Base-by-base conservation (phyloP, 371 early-diverging fungal species). In the Apophysomyces trapeziformis region DNA sequence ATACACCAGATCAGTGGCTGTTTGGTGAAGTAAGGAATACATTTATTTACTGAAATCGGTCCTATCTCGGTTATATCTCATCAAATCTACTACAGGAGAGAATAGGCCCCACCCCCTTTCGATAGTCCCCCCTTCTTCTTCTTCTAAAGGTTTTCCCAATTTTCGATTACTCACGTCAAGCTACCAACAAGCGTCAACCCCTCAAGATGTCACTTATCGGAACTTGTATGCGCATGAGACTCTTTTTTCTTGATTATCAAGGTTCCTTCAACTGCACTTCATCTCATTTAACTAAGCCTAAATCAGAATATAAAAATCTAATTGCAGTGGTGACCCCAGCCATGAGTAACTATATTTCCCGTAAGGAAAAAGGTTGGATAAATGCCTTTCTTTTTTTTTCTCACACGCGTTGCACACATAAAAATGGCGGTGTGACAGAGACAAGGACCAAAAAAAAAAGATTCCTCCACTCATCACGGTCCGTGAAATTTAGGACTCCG, bases 381-480 rank as follows among this genome's bases (percentile, higher is more conserved):
- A 7, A 18, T 50, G 21, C 18, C 54, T 50, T 50, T 18, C 21
- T 50, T 50, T n/a, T 50, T 26, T 2, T 26, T 26, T 26, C 32
- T 50, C 54, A 50, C 54, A 50, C 54, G 54, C 54, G 54, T 50
- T 21, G 8, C 18, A 50, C 21, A 21, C 54, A 50, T 21, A 7
- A 50, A 50, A 21, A 21, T 21, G 54, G 54, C 21, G 54, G 16
- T 50, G n/a, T 9, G 54, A 50, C 4, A 8, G 13, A 8, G 41
- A 13, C 11, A 41, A 41, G 41, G 41, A 41, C 41, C 11, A 8
- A 13, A 13, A 41, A 13, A 41, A 41, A 41, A 41, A 41, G 8
- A 2, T 11, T 41, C 13, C 41, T 8, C 41, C 41, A 41, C 13
- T 13, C 41, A 41, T 21, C 5, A 26, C 54, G 54, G 54, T 21